Base-by-base conservation (phyloP, 345 rosid genomes). In the Sisymbrium altissimum region DNA sequence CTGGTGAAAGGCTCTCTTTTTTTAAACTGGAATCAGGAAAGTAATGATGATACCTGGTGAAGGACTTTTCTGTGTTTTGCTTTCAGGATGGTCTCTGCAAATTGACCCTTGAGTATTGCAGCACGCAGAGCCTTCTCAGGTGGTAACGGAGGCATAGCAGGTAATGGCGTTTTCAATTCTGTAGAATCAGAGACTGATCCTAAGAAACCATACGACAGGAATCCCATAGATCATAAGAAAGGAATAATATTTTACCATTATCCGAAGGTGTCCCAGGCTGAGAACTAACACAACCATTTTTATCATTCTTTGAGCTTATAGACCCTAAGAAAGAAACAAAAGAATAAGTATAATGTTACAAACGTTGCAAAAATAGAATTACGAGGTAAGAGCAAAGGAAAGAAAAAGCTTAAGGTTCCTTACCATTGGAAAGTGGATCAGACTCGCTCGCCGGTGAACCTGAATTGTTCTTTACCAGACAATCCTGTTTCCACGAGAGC, bases 61-160 rank as follows among this genome's bases (percentile, higher is more conserved):
- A 83, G 86, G 21, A 83, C 79, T 33, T 88, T 84, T 87, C 78
- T 87, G 65, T 85, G 89, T 62, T 85, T 81, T 8, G 96, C 93
- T 86, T 81, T 89, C 54, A 86, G 50, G 39, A 94, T 91, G 27
- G 91, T 86, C 40, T 74, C 88, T 14, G 96, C 98, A 73, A 89
- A 94, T 35, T 95, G 93, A 19, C 68, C 80, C 78, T 82, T 94
- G 23, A 93, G 68, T 43, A 83, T 84, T 46, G 92, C 98, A 80
- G 90, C 96, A 33, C 97, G 93, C 10, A 91, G 86, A 69, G 91
- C 96, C 76, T 85, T 93, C 50, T 81, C 73, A 4, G 98, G 91
- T 19, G 97, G 89, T 72, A 91, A 63, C 49, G 76, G 90, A 9
- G 70, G 92, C 38, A 78, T 74, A 52, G 77, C 85, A 64, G 80